Conservation (phyloP, 2,329 filamentous ascomycete genomes). For the Lachnellula occidentalis region DNA sequence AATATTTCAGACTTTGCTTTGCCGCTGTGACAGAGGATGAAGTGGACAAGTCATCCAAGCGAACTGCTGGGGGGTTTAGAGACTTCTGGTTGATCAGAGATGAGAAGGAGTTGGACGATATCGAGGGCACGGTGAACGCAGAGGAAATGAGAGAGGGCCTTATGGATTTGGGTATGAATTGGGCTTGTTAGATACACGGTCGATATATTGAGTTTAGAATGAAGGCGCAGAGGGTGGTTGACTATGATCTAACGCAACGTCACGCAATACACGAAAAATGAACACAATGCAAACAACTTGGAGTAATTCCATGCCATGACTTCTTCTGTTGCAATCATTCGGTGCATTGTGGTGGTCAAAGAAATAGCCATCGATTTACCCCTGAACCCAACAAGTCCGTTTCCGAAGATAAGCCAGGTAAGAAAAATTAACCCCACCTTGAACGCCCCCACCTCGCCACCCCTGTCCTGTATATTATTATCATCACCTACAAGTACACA, state of each 20-base stretch:
- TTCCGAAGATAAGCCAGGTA: no score
- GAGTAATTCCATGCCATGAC: no score
- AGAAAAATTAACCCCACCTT: no score
- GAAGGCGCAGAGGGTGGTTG: not conserved
- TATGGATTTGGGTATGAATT: constrained; percentile 20
- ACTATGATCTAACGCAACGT: not conserved
- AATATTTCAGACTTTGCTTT: constrained; percentile 76
- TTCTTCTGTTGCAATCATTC: no score
- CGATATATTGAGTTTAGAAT: not conserved
- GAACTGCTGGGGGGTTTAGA: constrained; percentile 63
- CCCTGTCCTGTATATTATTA: no score
- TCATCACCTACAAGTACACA: no score
- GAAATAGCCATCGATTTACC: no score
- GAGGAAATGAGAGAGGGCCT: constrained; percentile 11
- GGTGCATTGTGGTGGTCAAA: no score
- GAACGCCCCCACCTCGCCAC: no score
- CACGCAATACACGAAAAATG: no score
- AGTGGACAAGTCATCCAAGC: constrained; percentile 53
- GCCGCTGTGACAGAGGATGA: constrained; percentile 73
- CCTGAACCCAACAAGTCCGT: no score
- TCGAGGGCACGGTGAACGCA: constrained; percentile 9
- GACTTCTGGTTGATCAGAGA: constrained; percentile 74
- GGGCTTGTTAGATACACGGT: constrained; percentile 20
- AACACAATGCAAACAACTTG: no score
- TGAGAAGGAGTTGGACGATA: constrained; percentile 57